Evolutionary conservation across 306 rosid genomes (phyloP).

Genomic region (Acacia confusa): DNA sequence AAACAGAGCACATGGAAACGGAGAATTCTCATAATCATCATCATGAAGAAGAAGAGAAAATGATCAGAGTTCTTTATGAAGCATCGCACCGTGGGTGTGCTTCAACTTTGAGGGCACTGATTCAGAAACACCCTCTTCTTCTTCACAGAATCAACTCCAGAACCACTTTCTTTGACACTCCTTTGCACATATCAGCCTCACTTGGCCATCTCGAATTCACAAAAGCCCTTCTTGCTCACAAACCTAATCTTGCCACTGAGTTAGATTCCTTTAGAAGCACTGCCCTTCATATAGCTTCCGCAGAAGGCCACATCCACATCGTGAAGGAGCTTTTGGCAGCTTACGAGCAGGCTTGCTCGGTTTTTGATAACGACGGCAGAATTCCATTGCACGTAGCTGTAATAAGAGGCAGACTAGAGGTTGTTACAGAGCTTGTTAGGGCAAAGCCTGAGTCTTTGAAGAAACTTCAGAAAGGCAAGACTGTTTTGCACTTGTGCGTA

Average conservation of each 20-base stretch:
- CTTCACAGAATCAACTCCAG: neutral
- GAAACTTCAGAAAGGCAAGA: neutral
- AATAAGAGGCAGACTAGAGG: neutral
- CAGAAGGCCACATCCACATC: neutral
- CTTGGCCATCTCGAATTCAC: neutral
- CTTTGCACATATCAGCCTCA: neutral
- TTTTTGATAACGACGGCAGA: neutral
- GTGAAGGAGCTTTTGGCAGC: neutral
- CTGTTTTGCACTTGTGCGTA: neutral
- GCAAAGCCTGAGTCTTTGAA: neutral
- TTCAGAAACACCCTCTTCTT: neutral
- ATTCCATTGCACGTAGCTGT: neutral
- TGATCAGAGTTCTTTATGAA: neutral
- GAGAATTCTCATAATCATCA: neutral
- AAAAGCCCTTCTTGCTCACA: neutral
- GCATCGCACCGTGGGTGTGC: neutral
- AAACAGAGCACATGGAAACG: neutral
- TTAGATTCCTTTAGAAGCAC: neutral
- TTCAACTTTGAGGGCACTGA: neutral
- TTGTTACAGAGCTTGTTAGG: neutral
- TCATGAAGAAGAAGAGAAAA: neutral
- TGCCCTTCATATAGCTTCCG: neutral
- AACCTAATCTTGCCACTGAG: neutral
- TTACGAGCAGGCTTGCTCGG: neutral
- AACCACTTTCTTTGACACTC: neutral